Evolutionary conservation across 192 early-diverging fungal genomes (phyloP), one percentile per base, ranked within the genome.

Genomic region (Jimgerdemannia lactiflua): DNA sequence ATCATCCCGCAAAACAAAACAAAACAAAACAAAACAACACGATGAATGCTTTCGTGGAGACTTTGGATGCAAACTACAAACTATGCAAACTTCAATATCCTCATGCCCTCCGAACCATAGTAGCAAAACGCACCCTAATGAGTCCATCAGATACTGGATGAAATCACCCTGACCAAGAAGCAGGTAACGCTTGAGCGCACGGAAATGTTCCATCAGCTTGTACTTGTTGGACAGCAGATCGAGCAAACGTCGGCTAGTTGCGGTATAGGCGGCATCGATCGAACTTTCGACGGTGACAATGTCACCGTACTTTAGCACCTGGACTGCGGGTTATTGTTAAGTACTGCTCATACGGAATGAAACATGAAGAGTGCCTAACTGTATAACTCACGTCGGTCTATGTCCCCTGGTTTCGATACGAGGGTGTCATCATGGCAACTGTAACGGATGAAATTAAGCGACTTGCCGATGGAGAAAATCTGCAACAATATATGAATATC

Each of bases 141-240:
- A 88, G 73, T 94, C 93, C 89, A 97, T 91, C 64, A 99, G 80
- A 70, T 92, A 88, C 76, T 96, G 94, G 68, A 95, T 92, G 88
- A 98, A 97, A 75, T 99, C 96, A 39, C 96, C 98, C 77, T 98
- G 94, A 71, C 93, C 95, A 14, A 99, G 84, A 64, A 99, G 79
- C 42, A 99, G 82, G 75, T 98, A 98, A 65, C 91, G 83, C 59
- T 97, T 95, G 54, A 99, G 81, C 4, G 95, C 96, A 64, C 83
- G 79, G 29, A 99, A 83, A 74, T 98, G 96, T 11, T 95, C 92
- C 79, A 93, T 89, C 7, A 99, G 82, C 67, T 91, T 90, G 81
- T 93, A 97, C 73, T 91, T 93, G 14, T 83, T 81, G 19, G 89
- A 88, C n/a, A 99, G 80, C 44, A 95, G 82, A 66, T 90, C 84